Percentiles rank a stretch among this genome's conserved stretches.
Conservation (phyloP, 2,329 filamentous ascomycete genomes). For the Chaetomium sp. region DNA sequence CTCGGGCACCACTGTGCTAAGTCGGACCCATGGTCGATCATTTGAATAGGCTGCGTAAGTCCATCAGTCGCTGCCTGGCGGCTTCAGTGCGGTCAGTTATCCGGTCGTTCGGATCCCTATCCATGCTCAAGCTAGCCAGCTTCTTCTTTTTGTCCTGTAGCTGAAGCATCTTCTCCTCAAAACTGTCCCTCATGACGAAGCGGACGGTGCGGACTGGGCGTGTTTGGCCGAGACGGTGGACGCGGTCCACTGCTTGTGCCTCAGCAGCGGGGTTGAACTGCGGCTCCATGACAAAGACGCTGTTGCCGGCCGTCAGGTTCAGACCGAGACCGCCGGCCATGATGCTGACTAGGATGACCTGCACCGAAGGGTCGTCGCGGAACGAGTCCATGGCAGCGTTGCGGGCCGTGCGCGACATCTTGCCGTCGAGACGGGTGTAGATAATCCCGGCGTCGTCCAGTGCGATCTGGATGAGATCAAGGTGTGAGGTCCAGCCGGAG, state of each 20-base stretch:
- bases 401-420: slow-evolving; percentile 71
- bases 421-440: slow-evolving; percentile 81
- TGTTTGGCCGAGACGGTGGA: slow-evolving; percentile 85
- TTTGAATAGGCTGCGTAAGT: slow-evolving; percentile 51
- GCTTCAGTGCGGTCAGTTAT: slow-evolving; percentile 42
- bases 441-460: slow-evolving; percentile 60
- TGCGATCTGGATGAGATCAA: slow-evolving; percentile 85
- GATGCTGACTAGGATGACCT: slow-evolving; percentile 85
- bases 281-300: slow-evolving; percentile 95
- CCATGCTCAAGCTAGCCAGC: slow-evolving; percentile 81
- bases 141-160: slow-evolving; percentile 90
- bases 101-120: slow-evolving; percentile 49
- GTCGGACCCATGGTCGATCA: slow-evolving; percentile 1
- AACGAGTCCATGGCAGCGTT: slow-evolving; percentile 71
- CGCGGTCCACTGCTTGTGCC: slow-evolving; percentile 87
- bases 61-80: slow-evolving; percentile 35
- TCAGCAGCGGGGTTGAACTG: slow-evolving; percentile 96
- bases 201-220: slow-evolving; percentile 80
- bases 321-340: slow-evolving; percentile 86
- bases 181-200: slow-evolving; percentile 84
- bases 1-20: not conserved
- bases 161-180: slow-evolving; percentile 88
- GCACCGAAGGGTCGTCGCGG: slow-evolving; percentile 61
- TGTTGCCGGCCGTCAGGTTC: slow-evolving; percentile 79
- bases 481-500: slow-evolving; percentile 90